phyloP scores from a whole-genome alignment of 768 basidiomycete genomes.

The Panus rudis region DNA sequence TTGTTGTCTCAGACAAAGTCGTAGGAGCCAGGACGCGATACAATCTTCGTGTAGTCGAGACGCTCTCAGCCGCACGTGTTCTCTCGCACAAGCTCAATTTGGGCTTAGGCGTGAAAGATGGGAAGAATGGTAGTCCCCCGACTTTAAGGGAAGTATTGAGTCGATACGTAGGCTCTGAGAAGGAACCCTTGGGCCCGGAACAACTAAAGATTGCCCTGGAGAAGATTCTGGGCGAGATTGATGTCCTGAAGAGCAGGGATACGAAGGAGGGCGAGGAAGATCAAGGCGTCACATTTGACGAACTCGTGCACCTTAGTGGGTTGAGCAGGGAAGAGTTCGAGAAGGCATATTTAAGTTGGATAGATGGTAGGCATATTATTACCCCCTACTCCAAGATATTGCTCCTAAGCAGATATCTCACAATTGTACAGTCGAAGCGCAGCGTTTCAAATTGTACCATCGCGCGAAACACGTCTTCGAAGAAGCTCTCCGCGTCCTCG shows the following conservation, averaged over 20 bases:
- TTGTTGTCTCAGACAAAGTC: constrained; percentile 76
- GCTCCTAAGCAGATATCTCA: background rate
- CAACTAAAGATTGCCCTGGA: constrained; percentile 42
- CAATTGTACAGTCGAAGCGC: constrained; percentile 56
- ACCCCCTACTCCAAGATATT: background rate
- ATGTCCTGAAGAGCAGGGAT: constrained; percentile 37
- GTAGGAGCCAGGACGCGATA: constrained; percentile 63
- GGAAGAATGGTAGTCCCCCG: constrained; percentile 38
- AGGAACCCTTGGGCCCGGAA: constrained; percentile 34
- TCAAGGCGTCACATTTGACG: constrained; percentile 63
- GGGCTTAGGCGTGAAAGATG: no score
- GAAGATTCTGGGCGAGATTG: constrained; percentile 39
- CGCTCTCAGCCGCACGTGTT: constrained; percentile 70
- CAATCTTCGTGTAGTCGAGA: constrained; percentile 91
- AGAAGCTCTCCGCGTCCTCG: constrained; percentile 75
- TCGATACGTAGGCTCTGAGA: constrained; percentile 40
- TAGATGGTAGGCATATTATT: constrained; percentile 49
- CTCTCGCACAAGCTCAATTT: constrained; percentile 56
- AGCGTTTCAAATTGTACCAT: constrained; percentile 76
- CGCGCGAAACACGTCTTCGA: constrained; percentile 75
- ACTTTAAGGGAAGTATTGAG: constrained; percentile 60
- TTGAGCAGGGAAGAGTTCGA: constrained; percentile 48
- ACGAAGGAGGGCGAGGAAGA: constrained; percentile 30
- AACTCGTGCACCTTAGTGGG: constrained; percentile 64
- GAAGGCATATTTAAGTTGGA: constrained; percentile 70